Evolutionary conservation across 1,139 yeast species (phyloP), one percentile per base, ranked within the genome.

Genomic region (Suhomyces guaymorum): DNA sequence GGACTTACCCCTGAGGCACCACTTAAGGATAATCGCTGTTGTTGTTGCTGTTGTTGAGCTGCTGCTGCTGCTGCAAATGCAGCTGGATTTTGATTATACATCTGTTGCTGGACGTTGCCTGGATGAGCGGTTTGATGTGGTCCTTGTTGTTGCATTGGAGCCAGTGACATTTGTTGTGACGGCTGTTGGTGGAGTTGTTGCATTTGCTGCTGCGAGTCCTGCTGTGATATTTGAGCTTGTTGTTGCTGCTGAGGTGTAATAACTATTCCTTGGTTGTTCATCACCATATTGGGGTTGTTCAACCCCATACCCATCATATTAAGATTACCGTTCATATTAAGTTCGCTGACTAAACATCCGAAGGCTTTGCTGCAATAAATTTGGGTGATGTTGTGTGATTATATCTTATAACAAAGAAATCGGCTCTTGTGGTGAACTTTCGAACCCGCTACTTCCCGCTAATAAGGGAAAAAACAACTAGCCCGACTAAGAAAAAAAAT

Each of bases 41-140:
- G 40, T 14, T 36, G 39, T 12, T 37, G 40, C 12, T 37, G 35
- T 15, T 35, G 40, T 12, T 17, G 21, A 17, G 28, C 31, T 40
- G 54, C 27, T 37, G 52, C 32, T 42, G 55, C 40, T 38, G 52
- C 30, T 34, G 49, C 38, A 34, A 40, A 36, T 4, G 35, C 30
- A 3, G 30, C 32, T 4, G 37, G 37, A 17, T 30, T 33, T 17
- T 37, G 40, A 15, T 23, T 29, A 16, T 21, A 37, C 16, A 37
- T 12, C 12, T 37, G 40, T 11, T 30, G 37, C 19, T 36, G 39
- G 4, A 30, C 28, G 20, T 29, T 32, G 4, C 26, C 31, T 4
- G 34, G 34, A 1, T 22, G 33, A 4, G 29, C 11, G 15, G 23
- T 28, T 32, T 32, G 38, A 13, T 26, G 34, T 23, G 29, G 35